Percentiles rank a stretch among this genome's conserved stretches.
Conservation (phyloP, 345 rosid genomes). For the Melaleuca quinquenervia region DNA sequence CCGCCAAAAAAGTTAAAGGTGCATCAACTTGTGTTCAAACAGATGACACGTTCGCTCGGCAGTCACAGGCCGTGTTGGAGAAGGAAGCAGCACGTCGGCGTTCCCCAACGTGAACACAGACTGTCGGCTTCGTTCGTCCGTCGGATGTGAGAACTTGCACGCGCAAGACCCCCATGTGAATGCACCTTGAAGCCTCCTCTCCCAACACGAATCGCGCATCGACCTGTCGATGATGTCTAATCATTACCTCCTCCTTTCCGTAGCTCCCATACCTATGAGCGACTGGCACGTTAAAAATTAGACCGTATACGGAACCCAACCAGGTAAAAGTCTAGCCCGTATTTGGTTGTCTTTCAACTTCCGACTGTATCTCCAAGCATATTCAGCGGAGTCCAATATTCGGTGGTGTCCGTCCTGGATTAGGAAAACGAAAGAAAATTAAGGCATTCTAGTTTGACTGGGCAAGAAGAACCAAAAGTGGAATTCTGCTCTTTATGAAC, state of each 20-base stretch:
- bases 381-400: neutral
- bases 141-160: neutral
- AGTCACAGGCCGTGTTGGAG: neutral
- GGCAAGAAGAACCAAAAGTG: neutral
- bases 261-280: neutral
- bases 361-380: neutral
- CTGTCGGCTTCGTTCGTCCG: neutral
- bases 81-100: neutral
- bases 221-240: neutral
- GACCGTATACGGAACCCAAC: neutral
- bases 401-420: neutral
- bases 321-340: neutral
- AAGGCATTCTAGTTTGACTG: neutral
- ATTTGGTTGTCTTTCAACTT: neutral
- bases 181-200: neutral
- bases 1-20: neutral
- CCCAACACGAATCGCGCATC: rapidly evolving
- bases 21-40: too few species aligned
- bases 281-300: neutral
- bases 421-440: neutral
- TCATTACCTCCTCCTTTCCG: neutral
- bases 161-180: neutral
- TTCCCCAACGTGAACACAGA: neutral
- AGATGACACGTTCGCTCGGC: neutral
- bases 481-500: neutral